Conservation (phyloP, 257 asterid species). For the Striga asiatica region DNA sequence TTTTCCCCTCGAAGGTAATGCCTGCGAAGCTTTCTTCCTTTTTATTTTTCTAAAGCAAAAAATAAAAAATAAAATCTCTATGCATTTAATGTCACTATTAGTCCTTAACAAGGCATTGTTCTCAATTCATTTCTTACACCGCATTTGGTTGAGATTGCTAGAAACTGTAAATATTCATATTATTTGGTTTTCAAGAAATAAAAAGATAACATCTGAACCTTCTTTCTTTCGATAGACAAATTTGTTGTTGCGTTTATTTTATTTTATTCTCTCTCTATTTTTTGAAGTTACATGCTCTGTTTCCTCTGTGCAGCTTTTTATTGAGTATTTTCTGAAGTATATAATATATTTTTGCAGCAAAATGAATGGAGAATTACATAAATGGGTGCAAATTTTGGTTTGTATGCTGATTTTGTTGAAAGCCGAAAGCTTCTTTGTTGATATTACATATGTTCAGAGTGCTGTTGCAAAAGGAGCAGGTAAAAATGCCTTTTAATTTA, state of each 20-base stretch:
- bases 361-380: conserved; percentile 16
- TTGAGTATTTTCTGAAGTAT: background rate
- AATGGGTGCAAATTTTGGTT: conserved; percentile 20
- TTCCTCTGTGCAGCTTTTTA: background rate
- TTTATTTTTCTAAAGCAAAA: too few relatives aligned
- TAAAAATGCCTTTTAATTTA: background rate
- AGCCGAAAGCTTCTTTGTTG: conserved; percentile 28
- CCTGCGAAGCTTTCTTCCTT: too few relatives aligned
- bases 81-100: too few relatives aligned
- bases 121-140: too few relatives aligned
- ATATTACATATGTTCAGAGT: conserved; percentile 35
- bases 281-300: background rate
- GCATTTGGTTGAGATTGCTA: too few relatives aligned
- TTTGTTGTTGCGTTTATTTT: too few relatives aligned
- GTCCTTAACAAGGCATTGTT: too few relatives aligned
- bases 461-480: conserved; percentile 64
- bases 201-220: background rate
- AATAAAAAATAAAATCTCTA: too few relatives aligned
- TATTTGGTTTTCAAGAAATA: too few relatives aligned
- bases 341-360: conserved; percentile 13
- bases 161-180: too few relatives aligned
- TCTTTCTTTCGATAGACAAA: too few relatives aligned
- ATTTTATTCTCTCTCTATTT: background rate
- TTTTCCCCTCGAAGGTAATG: too few relatives aligned
- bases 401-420: conserved; percentile 22